Base-by-base conservation (phyloP, 768 basidiomycete genomes). In the Amanita phalloides region DNA sequence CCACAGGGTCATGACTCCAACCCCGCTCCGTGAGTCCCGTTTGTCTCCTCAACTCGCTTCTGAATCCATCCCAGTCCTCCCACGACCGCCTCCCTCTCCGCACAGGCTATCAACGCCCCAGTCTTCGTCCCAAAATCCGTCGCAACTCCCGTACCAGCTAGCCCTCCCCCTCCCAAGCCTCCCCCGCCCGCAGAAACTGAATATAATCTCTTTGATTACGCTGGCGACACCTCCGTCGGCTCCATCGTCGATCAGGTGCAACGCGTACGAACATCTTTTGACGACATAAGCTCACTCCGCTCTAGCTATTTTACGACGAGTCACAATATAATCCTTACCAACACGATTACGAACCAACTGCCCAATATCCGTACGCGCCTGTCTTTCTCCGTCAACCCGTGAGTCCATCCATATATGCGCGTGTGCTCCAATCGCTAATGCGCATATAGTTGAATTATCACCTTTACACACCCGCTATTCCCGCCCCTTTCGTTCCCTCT, bases 371-470 rank as follows among this genome's bases (percentile, higher is more conserved):
- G 1, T 52, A 52, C 36, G 46, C 53, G 6, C 53, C 53, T 3
- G 45, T 53, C 39, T 53, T 53, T 48, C 53, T 53, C 4, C 45
- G 59, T 49, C 37, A 30, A 49, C 49, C 38, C 42, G 48, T 54
- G 11, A 39, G 23, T 28, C 5, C 35, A 13, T 26, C 30, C 9
- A 32, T 17, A 25, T n/a, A 25, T 20, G n/a, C 26, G 7, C n/a
- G 9, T 20, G 8, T 14, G 2, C 28, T 32, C 6, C 23, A 14
- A 3, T 39, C 46, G 10, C 49, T 42, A 21, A 21, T 37, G 28
- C 46, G 17, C 13, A 49, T 49, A 39, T 62, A 95, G 90, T 77
- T 98, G 43, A 82, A 96, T 62, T 92, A 99, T 61, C 91, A 97
- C 57, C 76, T 97, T 28, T 99, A 99, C 70, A 84, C 88, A 3